These are phyloP conservation scores for Carex cristatella DNA, from an alignment of 176 grass and related monocot genomes.

Conservation along the genomic window DNA sequence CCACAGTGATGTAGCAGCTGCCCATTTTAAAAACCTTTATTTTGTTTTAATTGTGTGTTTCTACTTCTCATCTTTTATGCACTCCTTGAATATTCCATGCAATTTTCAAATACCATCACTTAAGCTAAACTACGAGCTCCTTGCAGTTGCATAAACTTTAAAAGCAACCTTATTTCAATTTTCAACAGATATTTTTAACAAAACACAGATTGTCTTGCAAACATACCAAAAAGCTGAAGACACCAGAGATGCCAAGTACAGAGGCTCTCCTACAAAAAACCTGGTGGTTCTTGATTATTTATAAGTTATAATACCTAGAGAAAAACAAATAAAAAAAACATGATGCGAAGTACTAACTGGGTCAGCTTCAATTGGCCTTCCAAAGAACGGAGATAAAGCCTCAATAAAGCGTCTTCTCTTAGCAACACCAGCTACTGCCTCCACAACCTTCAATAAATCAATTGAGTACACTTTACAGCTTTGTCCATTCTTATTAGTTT, in stretches of 20 bases:
- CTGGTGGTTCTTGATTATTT: slow-evolving; percentile 33
- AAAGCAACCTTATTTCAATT: background rate
- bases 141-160: background rate
- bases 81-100: background rate
- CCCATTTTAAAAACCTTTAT: background rate
- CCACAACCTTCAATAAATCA: slow-evolving; percentile 51
- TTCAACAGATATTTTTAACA: background rate
- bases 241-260: slow-evolving; percentile 57
- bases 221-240: slow-evolving; percentile 96
- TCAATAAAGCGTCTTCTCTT: slow-evolving; percentile 92
- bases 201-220: slow-evolving; percentile 15
- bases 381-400: slow-evolving; percentile 65
- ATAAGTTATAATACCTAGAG: background rate
- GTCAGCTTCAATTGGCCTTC: slow-evolving; percentile 88
- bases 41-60: background rate
- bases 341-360: slow-evolving; percentile 36
- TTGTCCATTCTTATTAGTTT: background rate
- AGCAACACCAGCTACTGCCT: slow-evolving; percentile 87
- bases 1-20: background rate
- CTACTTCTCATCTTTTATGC: background rate
- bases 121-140: background rate
- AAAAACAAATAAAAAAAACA: slow-evolving; percentile 13
- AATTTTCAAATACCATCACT: background rate
- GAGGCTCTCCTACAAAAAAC: slow-evolving; percentile 86
- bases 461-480: background rate